phyloP scores from a whole-genome alignment of 768 basidiomycete species.

The Rhodotorula paludigena region DNA sequence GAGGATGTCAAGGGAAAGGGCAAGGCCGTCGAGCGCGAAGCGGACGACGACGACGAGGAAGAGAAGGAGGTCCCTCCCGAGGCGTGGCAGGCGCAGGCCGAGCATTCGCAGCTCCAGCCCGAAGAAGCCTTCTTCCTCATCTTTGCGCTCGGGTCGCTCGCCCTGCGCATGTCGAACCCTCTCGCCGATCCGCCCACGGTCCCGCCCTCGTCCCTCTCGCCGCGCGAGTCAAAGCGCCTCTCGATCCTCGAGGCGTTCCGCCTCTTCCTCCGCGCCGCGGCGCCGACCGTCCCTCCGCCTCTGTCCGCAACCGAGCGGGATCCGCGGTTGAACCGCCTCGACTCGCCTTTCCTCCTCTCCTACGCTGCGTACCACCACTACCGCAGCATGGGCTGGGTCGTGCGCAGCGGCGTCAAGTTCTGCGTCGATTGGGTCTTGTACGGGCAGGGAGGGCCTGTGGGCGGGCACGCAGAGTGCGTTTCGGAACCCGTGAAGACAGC shows the following conservation, averaged over 20 bases:
- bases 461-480: constrained; percentile 89
- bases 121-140: constrained; percentile 46
- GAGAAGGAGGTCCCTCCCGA: constrained; percentile 21
- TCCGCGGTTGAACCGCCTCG: constrained; percentile 28
- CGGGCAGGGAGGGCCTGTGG: constrained; percentile 71
- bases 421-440: constrained; percentile 93
- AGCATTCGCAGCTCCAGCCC: constrained; percentile 44
- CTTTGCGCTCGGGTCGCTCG: constrained; percentile 38
- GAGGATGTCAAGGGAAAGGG: background rate
- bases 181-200: background rate
- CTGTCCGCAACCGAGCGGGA: background rate
- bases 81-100: constrained; percentile 36
- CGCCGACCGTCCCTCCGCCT: background rate
- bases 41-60: constrained; percentile 10
- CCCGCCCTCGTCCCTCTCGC: background rate
- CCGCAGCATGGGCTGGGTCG: constrained; percentile 92
- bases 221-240: too few species aligned
- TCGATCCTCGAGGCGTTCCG: constrained; percentile 28
- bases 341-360: constrained; percentile 70
- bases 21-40: background rate
- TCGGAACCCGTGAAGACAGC: too few species aligned
- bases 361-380: constrained; percentile 93
- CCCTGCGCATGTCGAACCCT: constrained; percentile 6
- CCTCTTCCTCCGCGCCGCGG: constrained; percentile 29
- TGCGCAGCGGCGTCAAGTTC: constrained; percentile 93